Evolutionary conservation across 306 rosid genomes (phyloP).

Genomic region (Trifolium pratense): DNA sequence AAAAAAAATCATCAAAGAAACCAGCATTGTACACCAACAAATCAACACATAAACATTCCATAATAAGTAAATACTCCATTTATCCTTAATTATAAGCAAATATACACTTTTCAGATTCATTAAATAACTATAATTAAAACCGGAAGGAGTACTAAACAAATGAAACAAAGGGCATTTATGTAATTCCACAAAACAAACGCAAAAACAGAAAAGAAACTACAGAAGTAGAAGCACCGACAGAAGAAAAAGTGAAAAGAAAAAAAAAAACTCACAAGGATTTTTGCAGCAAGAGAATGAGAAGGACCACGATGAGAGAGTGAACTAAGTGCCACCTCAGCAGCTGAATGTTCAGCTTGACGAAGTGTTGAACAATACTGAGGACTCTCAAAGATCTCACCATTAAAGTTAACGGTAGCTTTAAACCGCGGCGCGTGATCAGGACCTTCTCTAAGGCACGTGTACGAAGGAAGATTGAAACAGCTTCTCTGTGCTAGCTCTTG

Average conservation of each 20-base stretch:
- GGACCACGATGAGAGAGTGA: slow-evolving; percentile 90
- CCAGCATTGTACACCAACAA: too few relatives aligned
- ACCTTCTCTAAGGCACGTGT: slow-evolving; percentile 93
- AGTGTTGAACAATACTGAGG: slow-evolving; percentile 87
- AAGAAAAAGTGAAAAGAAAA: slow-evolving; percentile 5
- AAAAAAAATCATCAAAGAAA: too few relatives aligned
- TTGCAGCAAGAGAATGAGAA: slow-evolving; percentile 91
- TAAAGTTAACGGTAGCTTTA: slow-evolving; percentile 93
- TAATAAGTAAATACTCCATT: too few relatives aligned
- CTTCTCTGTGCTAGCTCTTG: slow-evolving; percentile 99
- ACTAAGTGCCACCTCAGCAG: slow-evolving; percentile 96
- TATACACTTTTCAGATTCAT: too few relatives aligned
- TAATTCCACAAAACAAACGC: slow-evolving; percentile 34
- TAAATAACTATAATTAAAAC: too few relatives aligned
- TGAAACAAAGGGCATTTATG: slow-evolving; percentile 46
- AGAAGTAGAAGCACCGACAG: slow-evolving; percentile 39
- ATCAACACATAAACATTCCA: too few relatives aligned
- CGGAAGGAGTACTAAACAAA: too few relatives aligned
- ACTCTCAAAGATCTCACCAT: slow-evolving; percentile 94
- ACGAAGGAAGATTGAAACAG: slow-evolving; percentile 97
- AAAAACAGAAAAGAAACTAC: background rate
- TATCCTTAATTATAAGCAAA: too few relatives aligned
- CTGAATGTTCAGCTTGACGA: slow-evolving; percentile 98
- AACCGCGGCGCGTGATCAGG: slow-evolving; percentile 99
- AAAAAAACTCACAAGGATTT: slow-evolving; percentile 70